phyloP scores from a whole-genome alignment of 2,329 filamentous ascomycete genomes.

The Lecanoromycetidae sp. region DNA sequence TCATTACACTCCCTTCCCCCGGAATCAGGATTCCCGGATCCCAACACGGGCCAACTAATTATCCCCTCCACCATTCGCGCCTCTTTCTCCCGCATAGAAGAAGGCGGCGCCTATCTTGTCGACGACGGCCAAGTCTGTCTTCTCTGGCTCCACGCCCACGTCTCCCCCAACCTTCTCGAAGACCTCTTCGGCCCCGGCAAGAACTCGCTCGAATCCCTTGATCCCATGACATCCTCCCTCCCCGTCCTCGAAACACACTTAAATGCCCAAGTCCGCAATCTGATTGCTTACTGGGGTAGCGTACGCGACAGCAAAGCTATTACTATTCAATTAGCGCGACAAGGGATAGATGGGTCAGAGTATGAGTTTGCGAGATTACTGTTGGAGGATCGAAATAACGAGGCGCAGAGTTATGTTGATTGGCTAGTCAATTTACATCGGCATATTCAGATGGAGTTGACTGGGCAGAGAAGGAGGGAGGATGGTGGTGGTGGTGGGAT shows the following conservation, averaged over 20 bases:
- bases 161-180: conserved; percentile 78
- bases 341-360: conserved; percentile 87
- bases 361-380: conserved; percentile 89
- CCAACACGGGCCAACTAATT: conserved; percentile 70
- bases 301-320: conserved; percentile 77
- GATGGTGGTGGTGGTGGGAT: conserved; percentile 29
- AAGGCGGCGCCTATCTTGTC: conserved; percentile 85
- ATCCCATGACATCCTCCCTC: conserved; percentile 67
- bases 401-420: conserved; percentile 95
- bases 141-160: conserved; percentile 84
- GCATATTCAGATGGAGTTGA: conserved; percentile 74
- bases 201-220: conserved; percentile 58
- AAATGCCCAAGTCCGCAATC: conserved; percentile 88
- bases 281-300: conserved; percentile 72
- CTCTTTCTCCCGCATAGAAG: conserved; percentile 77
- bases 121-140: conserved; percentile 90
- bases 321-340: conserved; percentile 78
- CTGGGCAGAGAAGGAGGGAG: conserved; percentile 39
- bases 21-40: conserved; percentile 82
- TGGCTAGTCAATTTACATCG: conserved; percentile 95
- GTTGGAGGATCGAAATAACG: conserved; percentile 91
- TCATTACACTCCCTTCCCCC: conserved; percentile 79
- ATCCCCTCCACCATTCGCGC: conserved; percentile 71
- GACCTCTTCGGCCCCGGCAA: conserved; percentile 79
- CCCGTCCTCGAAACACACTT: conserved; percentile 83